Conservation (phyloP, 805 yeast genomes). For the Wickerhamomyces tratensis region DNA sequence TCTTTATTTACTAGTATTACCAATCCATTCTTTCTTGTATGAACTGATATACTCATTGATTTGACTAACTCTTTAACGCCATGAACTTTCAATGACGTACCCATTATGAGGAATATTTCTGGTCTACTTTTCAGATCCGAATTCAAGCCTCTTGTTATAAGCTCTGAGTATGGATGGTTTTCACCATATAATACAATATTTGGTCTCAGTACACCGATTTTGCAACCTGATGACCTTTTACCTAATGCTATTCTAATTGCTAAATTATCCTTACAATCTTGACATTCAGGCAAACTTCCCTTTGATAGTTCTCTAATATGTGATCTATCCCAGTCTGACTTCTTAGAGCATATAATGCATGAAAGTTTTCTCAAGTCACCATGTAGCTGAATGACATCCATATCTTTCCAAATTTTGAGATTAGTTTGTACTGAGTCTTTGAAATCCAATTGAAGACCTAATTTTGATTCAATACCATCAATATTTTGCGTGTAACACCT, state of each 20-base stretch:
- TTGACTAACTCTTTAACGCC: constrained; percentile 80
- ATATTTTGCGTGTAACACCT: constrained; percentile 94
- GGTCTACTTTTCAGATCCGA: constrained; percentile 62
- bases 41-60: constrained; percentile 57
- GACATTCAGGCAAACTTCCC: constrained; percentile 75
- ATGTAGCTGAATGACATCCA: constrained; percentile 82
- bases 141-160: constrained; percentile 60
- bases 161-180: constrained; percentile 80
- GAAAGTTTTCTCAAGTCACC: constrained; percentile 74
- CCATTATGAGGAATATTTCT: constrained; percentile 78
- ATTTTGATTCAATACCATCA: constrained; percentile 70
- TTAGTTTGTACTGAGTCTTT: constrained; percentile 16
- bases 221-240: constrained; percentile 54
- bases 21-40: constrained; percentile 59
- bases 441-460: constrained; percentile 54
- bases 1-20: constrained; percentile 74
- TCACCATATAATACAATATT: constrained; percentile 90
- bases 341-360: constrained; percentile 62
- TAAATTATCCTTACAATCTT: constrained; percentile 49
- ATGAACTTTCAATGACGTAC: constrained; percentile 85
- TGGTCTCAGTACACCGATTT: constrained; percentile 74
- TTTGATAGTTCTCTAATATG: constrained; percentile 35
- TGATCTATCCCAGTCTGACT: constrained; percentile 52
- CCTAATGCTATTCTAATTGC: constrained; percentile 54
- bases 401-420: constrained; percentile 40